Conservation (phyloP, 1,139 yeast species). For the Scheffersomyces parashehatae region DNA sequence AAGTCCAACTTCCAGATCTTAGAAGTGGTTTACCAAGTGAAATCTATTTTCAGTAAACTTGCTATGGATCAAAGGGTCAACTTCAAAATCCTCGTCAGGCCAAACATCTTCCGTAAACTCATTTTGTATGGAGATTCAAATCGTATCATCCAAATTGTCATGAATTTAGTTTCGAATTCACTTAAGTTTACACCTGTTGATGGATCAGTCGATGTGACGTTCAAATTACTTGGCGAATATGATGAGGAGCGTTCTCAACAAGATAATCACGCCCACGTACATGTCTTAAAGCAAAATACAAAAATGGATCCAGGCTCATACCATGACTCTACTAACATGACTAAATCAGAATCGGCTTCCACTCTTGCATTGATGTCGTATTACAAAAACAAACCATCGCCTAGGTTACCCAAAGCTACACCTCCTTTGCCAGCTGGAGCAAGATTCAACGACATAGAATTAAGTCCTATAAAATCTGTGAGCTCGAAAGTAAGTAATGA, state of each 20-base stretch:
- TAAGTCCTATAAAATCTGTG: neutral
- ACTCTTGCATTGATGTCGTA: neutral
- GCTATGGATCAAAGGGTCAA: constrained; percentile 77
- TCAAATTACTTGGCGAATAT: constrained; percentile 70
- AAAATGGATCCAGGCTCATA: neutral
- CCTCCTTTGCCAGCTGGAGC: neutral
- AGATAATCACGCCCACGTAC: constrained; percentile 30
- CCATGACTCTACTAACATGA: neutral
- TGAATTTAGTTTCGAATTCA: constrained; percentile 86
- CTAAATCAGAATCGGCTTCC: neutral
- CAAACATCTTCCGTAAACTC: constrained; percentile 61
- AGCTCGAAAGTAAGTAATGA: neutral
- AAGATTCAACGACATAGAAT: neutral
- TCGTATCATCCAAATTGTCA: constrained; percentile 81
- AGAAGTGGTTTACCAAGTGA: constrained; percentile 79
- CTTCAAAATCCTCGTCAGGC: constrained; percentile 56
- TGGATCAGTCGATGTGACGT: constrained; percentile 72
- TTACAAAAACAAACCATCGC: constrained; percentile 1
- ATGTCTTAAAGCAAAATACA: constrained; percentile 14
- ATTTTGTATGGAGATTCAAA: constrained; percentile 82
- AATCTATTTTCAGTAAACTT: constrained; percentile 83
- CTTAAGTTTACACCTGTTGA: constrained; percentile 87
- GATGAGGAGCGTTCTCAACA: constrained; percentile 48
- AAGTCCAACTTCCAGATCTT: constrained; percentile 73
- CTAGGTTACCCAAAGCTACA: neutral